Evolutionary conservation across 345 rosid species (phyloP).

Genomic region (Anastatica hierochuntica): DNA sequence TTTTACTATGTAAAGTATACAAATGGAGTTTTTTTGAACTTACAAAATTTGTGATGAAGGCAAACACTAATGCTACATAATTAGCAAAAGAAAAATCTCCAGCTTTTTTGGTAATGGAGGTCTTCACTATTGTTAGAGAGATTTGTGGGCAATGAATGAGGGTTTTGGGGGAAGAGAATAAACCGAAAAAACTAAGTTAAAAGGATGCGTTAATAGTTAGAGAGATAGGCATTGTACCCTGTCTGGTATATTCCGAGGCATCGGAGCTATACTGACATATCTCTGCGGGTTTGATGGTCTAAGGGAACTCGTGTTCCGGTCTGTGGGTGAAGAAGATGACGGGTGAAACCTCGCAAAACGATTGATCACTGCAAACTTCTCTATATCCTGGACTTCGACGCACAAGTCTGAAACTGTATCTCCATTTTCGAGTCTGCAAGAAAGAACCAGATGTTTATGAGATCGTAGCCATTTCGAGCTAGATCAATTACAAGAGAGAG

Average conservation of each 20-base stretch:
- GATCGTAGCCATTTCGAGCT: not conserved
- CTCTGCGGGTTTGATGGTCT: slow-evolving; percentile 58
- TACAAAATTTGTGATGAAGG: too few relatives aligned
- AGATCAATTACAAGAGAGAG: not conserved
- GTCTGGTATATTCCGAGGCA: slow-evolving; percentile 84
- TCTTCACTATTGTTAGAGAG: too few relatives aligned
- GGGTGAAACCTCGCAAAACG: slow-evolving; percentile 90
- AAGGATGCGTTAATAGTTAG: too few relatives aligned
- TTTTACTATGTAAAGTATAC: too few relatives aligned
- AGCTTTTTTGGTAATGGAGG: too few relatives aligned
- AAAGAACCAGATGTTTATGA: too few relatives aligned
- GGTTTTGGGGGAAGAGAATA: too few relatives aligned
- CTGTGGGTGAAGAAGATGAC: slow-evolving; percentile 41
- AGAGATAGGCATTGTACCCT: slow-evolving; percentile 86
- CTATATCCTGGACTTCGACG: slow-evolving; percentile 75
- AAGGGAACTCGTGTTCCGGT: slow-evolving; percentile 30
- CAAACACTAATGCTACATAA: too few relatives aligned
- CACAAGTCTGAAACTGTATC: slow-evolving; percentile 55
- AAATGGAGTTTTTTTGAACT: too few relatives aligned
- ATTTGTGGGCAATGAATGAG: too few relatives aligned
- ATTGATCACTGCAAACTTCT: slow-evolving; percentile 69
- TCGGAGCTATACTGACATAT: slow-evolving; percentile 79
- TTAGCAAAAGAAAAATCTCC: too few relatives aligned
- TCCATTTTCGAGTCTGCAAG: slow-evolving; percentile 65
- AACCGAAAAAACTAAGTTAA: too few relatives aligned